Evolutionary conservation across 345 rosid species (phyloP).

Genomic region (Cardamine occulta): DNA sequence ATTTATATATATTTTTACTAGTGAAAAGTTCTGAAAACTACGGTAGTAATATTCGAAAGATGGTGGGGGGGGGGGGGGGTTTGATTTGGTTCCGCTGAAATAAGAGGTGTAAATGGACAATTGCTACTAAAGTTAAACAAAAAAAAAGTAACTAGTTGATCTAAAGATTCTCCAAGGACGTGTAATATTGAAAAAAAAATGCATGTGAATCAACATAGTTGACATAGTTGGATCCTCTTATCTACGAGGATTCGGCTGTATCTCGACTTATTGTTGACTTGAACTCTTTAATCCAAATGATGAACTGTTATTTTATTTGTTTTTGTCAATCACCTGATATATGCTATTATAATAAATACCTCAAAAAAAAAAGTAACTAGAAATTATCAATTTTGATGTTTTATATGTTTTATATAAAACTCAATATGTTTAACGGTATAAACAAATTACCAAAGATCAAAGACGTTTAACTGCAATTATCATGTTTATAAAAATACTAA

Average conservation of each 20-base stretch:
- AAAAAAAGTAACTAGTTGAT: neutral
- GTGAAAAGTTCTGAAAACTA: constrained; percentile 1
- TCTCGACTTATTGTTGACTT: constrained; percentile 26
- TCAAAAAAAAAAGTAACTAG: neutral
- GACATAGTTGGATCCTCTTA: neutral
- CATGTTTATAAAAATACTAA: too few species aligned
- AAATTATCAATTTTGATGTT: too few species aligned
- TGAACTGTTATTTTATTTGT: neutral
- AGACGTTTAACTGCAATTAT: neutral
- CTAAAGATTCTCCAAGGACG: neutral
- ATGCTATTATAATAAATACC: neutral
- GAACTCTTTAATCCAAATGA: neutral
- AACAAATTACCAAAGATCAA: neutral
- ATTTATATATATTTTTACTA: neutral
- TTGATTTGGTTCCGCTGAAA: constrained; percentile 16
- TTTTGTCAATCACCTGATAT: too few species aligned
- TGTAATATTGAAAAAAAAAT: neutral
- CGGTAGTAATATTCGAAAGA: neutral
- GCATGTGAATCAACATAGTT: constrained; percentile 30
- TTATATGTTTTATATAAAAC: too few species aligned
- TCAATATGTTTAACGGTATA: too few species aligned
- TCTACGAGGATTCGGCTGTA: constrained; percentile 23
- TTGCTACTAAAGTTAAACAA: neutral
- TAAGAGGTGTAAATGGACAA: neutral
- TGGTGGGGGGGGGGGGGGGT: neutral